Base-by-base conservation (phyloP, 352 stramenopile species). In the Aphanomyces cochlioides region DNA sequence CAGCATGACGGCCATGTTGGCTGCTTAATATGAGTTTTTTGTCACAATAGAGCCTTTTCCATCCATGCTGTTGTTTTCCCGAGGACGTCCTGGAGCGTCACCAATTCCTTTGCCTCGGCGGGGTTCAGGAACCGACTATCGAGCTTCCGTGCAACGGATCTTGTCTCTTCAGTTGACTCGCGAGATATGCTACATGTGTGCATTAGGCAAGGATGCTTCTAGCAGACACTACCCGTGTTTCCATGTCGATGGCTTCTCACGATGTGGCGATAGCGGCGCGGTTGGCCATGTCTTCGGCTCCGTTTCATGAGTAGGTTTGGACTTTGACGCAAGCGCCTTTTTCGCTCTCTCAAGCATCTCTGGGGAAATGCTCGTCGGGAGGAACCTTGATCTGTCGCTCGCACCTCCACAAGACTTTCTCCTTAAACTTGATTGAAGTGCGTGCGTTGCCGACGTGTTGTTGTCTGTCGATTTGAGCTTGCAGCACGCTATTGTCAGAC, bases 1-100 rank as follows among this genome's bases (percentile, higher is more conserved):
- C 64, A 90, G 60, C 57, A 91, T 95, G 69, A 78, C 82, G 50
- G 78, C 79, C 47, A 95, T 93, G 85, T 89, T 95, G 75, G 90
- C 92, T 71, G 76, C 78, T 74, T 95, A 90, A 85, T 73, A 53
- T 72, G 63, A 72, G 63, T 36, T 47, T 13, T 43, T 43, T 70
- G 40, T 19, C 63, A 19, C 19, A 15, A 19, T 43, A 47, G 38
- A 21, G 78, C 75, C 21, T 66, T 50, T 21, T 78, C 78, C 69
- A 91, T 92, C 85, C 81, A 90, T 69, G 88, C 77, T 58, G 85
- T 89, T 7, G 83, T 83, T 2, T 86, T 74, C 0, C 82, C 82
- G 58, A 90, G 89, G 50, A 82, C 87, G 65, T 85, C 78, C 40
- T 76, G 74, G 17, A 92, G 65, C 50, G 67, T 57, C 0, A 66